Base-by-base conservation (phyloP, 2,329 filamentous ascomycete species). In the Fulvia fulva region DNA sequence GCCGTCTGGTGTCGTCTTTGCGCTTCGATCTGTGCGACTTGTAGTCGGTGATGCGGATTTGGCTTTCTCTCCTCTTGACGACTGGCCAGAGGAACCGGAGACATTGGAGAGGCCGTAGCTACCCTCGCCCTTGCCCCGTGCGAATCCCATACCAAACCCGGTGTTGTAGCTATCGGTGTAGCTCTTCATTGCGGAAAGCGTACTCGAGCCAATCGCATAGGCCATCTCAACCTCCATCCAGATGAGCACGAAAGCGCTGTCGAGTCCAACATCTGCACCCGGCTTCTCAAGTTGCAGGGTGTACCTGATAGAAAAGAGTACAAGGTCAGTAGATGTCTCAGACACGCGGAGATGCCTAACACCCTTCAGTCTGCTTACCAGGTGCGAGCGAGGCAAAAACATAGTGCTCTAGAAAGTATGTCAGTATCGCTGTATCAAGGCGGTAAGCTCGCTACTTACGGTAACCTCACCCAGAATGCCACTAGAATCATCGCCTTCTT, bases 111-210 rank as follows among this genome's bases (percentile, higher is more conserved):
- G 43, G 7, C 64, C 67, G 41, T 71, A 71, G 47, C 61, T 64
- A 50, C 65, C 63, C 3, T 70, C 68, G 26, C 60, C 64, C 54
- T 65, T 68, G 22, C 66, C 65, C 19, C 69, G 62, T 3, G 67
- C 65, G 53, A 71, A 68, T 0, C 66, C 70, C 14, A 71, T 62
- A 6, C 70, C 70, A 32, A 74, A 76, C n/a, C 75, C 71, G 16
- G 73, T 75, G 58, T 73, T 74, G 67, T 77, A 76, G 50, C 68
- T 70, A 26, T 74, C 69, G 14, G 76, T 73, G 56, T 77, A 77
- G 5, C 73, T 71, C 57, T 75, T 76, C 28, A 76, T 67, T 23
- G 75, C 76, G 3, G 75, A 74, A 14, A 78, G 67, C 0, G 75
- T 78, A 41, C 74, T 73, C 0, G 73, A 67, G 58, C 76, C 75